phyloP scores from a whole-genome alignment of 805 yeast genomes.

The Metschnikowia cerradonensis region DNA sequence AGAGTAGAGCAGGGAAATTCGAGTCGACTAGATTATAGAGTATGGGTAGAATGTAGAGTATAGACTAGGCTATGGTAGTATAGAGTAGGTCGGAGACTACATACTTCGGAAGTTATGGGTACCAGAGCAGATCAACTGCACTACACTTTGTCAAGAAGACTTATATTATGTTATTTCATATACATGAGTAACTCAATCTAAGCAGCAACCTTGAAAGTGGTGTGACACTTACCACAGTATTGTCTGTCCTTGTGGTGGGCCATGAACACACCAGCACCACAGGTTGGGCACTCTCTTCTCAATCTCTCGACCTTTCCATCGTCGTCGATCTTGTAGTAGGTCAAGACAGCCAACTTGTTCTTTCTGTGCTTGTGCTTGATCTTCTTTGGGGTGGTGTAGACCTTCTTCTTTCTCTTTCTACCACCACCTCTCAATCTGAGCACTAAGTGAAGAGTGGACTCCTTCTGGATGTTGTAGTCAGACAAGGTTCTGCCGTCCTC shows the following conservation, averaged over 20 bases:
- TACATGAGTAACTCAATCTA: slow-evolving; percentile 12
- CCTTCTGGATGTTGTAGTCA: slow-evolving; percentile 99
- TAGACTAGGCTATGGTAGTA: no score
- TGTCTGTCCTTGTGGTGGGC: slow-evolving; percentile 98
- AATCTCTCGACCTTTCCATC: slow-evolving; percentile 98
- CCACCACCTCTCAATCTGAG: slow-evolving; percentile 88
- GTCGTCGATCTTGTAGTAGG: slow-evolving; percentile 98
- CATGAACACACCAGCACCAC: slow-evolving; percentile 99
- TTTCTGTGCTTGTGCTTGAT: slow-evolving; percentile 99
- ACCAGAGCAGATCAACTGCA: no score
- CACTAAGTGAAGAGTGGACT: slow-evolving; percentile 94
- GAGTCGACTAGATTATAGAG: no score
- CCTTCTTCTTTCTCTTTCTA: slow-evolving; percentile 99
- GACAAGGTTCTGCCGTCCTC: slow-evolving; percentile 99
- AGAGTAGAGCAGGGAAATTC: no score
- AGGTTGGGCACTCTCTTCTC: slow-evolving; percentile 94
- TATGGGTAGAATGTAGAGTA: no score
- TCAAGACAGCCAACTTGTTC: slow-evolving; percentile 98
- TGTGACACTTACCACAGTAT: slow-evolving; percentile 99
- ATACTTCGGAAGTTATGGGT: no score
- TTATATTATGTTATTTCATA: slow-evolving; percentile 8
- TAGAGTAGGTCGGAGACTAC: no score
- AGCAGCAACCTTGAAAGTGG: slow-evolving; percentile 62
- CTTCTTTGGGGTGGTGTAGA: slow-evolving; percentile 99
- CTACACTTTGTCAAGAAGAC: background rate